Conservation (phyloP, 2,329 filamentous ascomycete species). For the Fusarium pseudograminearum region DNA sequence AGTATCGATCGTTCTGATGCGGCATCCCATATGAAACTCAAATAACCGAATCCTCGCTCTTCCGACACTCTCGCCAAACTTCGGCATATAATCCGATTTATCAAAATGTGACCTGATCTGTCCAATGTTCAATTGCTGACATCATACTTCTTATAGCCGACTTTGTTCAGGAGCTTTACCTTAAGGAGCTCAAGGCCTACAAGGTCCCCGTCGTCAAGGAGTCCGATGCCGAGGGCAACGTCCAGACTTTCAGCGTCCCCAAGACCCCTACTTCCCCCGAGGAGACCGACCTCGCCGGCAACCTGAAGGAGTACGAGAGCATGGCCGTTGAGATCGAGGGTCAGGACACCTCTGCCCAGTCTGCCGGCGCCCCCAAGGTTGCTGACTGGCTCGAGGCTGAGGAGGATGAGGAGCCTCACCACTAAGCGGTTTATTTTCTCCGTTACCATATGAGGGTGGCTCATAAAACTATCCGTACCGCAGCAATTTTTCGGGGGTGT, state of each 20-base stretch:
- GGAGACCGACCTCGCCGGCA: constrained; percentile 91
- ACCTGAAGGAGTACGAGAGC: constrained; percentile 93
- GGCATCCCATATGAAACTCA: constrained; percentile 3
- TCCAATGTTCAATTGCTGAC: constrained; percentile 46
- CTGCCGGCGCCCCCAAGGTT: constrained; percentile 68
- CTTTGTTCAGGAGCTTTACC: constrained; percentile 97
- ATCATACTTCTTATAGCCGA: constrained; percentile 73
- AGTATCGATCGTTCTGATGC: constrained; percentile 11
- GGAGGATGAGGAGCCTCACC: constrained; percentile 67
- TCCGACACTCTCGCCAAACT: neutral
- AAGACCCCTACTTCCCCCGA: constrained; percentile 89
- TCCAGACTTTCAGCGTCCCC: constrained; percentile 86
- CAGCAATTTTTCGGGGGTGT: constrained; percentile 10
- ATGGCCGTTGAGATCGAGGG: constrained; percentile 97
- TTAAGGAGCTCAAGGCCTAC: constrained; percentile 95
- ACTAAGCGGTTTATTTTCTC: constrained; percentile 56
- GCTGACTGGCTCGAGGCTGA: constrained; percentile 88
- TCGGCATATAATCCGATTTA: neutral
- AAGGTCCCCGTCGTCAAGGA: constrained; percentile 87
- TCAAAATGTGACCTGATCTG: constrained; percentile 1
- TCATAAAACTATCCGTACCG: constrained; percentile 21
- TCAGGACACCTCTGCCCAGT: constrained; percentile 73
- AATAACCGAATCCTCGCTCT: neutral
- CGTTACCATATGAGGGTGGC: constrained; percentile 9
- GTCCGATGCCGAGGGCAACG: constrained; percentile 87